Evolutionary conservation across 2,329 filamentous ascomycete genomes (phyloP).

Genomic region (Fusarium nurragi): DNA sequence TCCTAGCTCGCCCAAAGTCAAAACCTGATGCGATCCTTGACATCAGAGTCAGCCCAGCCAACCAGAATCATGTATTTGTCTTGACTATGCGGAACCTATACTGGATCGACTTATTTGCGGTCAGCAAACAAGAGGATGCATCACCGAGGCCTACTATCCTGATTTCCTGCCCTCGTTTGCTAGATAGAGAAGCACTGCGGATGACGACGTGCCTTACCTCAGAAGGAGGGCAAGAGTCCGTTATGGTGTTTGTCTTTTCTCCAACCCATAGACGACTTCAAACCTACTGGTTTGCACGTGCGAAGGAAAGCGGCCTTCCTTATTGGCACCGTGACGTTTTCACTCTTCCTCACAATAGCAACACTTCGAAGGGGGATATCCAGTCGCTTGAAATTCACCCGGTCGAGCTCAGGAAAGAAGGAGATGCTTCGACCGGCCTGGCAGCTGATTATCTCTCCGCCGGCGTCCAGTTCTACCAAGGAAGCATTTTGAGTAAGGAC

Average conservation of each 20-base stretch:
- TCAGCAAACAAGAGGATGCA: constrained; percentile 11
- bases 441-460: constrained; percentile 48
- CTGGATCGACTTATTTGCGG: constrained; percentile 55
- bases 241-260: constrained; percentile 51
- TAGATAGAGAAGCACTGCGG: constrained; percentile 40
- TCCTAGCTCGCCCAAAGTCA: constrained; percentile 36
- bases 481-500: constrained; percentile 55
- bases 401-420: constrained; percentile 32
- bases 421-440: constrained; percentile 22
- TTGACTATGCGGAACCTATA: constrained; percentile 64
- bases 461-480: constrained; percentile 58
- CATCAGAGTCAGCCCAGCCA: constrained; percentile 57
- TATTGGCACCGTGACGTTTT: constrained; percentile 53
- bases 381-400: constrained; percentile 46
- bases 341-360: constrained; percentile 34
- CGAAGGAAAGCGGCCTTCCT: constrained; percentile 42
- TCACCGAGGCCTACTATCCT: constrained; percentile 40
- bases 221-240: constrained; percentile 29
- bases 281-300: constrained; percentile 49
- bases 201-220: constrained; percentile 46
- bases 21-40: constrained; percentile 63
- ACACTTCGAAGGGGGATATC: constrained; percentile 17
- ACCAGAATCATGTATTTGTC: constrained; percentile 63
- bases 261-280: constrained; percentile 46
- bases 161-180: constrained; percentile 45